Evolutionary conservation across 495 filamentous ascomycete genomes (phyloP), one percentile per base, ranked within the genome.

Genomic region (Lasiosphaeriaceae sp.): DNA sequence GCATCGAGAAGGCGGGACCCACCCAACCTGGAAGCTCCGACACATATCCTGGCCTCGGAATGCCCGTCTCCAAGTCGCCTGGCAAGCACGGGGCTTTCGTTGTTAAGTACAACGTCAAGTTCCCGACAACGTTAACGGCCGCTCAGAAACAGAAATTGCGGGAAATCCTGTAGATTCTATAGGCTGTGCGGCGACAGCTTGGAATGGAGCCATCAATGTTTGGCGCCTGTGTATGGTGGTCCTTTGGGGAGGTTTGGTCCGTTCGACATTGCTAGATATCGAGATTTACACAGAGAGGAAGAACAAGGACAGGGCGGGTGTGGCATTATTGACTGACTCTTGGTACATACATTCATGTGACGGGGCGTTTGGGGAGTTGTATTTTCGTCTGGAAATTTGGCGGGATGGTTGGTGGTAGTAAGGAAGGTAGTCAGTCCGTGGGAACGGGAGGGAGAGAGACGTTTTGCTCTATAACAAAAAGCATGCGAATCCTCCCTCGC

Each of bases 1-100:
- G 75, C 29, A 81, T 97, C 54, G 78, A 84, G 3, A 89, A 88
- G 64, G 75, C 81, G 11, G 93, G 93, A 0, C 93, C 92, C 0
- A 97, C 93, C 5, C 84, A 86, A 50, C 90, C 93, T 0, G 90
- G 89, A 17, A 84, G 81, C 62, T 81, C 83, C 53, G 92, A 96
- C 59, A 75, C 76, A n/a, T 98, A 87, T 61, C 94, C 94, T 0
- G 77, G 80, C 14, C 80, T 88, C 39, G 94, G 94, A 49, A 97
- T 98, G 94, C 90, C 91, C 37, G 83, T 90, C 65, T 90, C 89
- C 50, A 96, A 92, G 80, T 91, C 91, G 62, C 90, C 88, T 1
- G 85, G 71, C 43, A 82, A 90, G 61, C 82, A 94, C 39, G 94
- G 94, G 7, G 87, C 96, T 64, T 86, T 98, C 52, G 76, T 97